These are phyloP conservation scores for Drosera capensis DNA, from an alignment of 148 eudicot species.

Conservation along the genomic window DNA sequence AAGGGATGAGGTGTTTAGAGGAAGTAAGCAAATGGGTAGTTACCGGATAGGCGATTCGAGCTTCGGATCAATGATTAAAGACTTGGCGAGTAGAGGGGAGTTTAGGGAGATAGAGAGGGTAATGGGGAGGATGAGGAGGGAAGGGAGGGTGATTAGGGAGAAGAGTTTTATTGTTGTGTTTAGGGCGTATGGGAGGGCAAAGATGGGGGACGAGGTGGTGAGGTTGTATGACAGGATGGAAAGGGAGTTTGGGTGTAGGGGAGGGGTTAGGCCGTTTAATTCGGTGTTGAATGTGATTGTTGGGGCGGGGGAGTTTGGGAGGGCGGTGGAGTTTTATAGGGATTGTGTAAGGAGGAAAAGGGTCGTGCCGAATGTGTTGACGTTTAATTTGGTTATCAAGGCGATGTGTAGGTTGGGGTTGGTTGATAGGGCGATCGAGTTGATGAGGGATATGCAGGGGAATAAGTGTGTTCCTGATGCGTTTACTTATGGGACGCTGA, in stretches of 20 bases:
- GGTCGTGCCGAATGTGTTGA: constrained; percentile 54
- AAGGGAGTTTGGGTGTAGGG: not conserved
- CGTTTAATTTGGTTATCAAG: constrained; percentile 47
- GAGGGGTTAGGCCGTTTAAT: not conserved
- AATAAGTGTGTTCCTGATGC: constrained; percentile 53
- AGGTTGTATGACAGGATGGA: not conserved
- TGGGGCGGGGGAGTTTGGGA: constrained; percentile 16
- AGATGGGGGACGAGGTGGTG: not conserved
- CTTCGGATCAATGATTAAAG: constrained; percentile 48
- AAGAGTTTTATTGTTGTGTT: constrained; percentile 1
- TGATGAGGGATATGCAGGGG: constrained; percentile 35
- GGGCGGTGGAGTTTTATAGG: constrained; percentile 54
- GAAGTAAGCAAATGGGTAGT: constrained; percentile 35
- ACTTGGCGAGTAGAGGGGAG: constrained; percentile 38
- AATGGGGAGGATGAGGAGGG: constrained; percentile 55
- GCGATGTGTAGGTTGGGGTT: constrained; percentile 47
- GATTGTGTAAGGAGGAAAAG: too few relatives aligned
- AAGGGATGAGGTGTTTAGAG: constrained; percentile 23
- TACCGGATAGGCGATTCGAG: constrained; percentile 67
- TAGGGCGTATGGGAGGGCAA: not conserved
- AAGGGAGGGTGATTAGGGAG: constrained; percentile 27
- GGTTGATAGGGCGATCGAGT: constrained; percentile 31
- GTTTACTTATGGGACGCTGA: constrained; percentile 37
- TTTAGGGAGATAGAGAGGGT: constrained; percentile 55
- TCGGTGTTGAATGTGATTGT: not conserved